These are phyloP conservation scores for Exophiala calicioides DNA, from an alignment of 2,329 filamentous ascomycete genomes.

Conservation along the genomic window DNA sequence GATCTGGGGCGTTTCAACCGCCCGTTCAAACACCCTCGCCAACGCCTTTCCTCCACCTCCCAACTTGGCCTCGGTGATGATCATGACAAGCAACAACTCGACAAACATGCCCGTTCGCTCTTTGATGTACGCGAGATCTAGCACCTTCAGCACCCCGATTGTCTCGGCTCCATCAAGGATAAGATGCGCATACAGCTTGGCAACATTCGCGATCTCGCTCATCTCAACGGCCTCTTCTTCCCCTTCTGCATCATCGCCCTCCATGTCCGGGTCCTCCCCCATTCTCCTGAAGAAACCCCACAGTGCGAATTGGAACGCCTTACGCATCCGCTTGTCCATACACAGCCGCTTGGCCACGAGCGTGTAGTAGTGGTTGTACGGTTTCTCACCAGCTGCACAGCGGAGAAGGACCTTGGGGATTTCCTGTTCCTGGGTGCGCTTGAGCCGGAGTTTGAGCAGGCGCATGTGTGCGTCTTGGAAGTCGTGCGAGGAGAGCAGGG, in stretches of 20 bases:
- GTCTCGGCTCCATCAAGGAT: conserved; percentile 61
- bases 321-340: conserved; percentile 70
- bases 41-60: conserved; percentile 60
- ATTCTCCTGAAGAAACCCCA: conserved; percentile 84
- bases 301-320: conserved; percentile 82
- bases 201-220: conserved; percentile 66
- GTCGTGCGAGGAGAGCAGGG: conserved; percentile 82
- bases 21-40: conserved; percentile 64
- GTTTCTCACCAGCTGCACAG: conserved; percentile 77
- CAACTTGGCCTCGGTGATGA: conserved; percentile 70
- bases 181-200: conserved; percentile 65
- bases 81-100: conserved; percentile 74
- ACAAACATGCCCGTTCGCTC: conserved; percentile 75
- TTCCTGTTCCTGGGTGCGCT: conserved; percentile 81
- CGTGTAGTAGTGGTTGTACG: conserved; percentile 92
- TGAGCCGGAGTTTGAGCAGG: conserved; percentile 78
- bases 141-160: conserved; percentile 59
- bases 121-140: conserved; percentile 78
- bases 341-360: conserved; percentile 79
- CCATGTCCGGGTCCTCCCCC: conserved; percentile 75
- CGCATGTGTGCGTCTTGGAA: conserved; percentile 80
- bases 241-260: conserved; percentile 56
- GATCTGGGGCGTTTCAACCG: conserved; percentile 64
- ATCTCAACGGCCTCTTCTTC: conserved; percentile 49
- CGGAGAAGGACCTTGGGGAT: conserved; percentile 85